Evolutionary conservation across 2,329 filamentous ascomycete genomes (phyloP), one percentile per base, ranked within the genome.

Genomic region (Fusarium sp.): DNA sequence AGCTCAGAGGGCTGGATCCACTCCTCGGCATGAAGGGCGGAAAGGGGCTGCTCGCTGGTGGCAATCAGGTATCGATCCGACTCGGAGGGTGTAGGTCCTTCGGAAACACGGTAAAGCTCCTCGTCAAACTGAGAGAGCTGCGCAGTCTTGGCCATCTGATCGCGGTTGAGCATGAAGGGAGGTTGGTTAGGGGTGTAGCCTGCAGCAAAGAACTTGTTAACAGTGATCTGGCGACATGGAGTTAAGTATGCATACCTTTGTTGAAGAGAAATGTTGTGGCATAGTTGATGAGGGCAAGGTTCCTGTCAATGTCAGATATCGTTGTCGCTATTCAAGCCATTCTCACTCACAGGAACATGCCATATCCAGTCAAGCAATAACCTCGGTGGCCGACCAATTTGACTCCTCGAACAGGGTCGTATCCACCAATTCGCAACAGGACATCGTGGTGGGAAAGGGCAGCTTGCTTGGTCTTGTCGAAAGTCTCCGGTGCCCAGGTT

Each of bases 101-200:
- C 92, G 73, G 95, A 90, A 27, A 99, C 95, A 84, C 98, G 98
- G 88, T 99, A 99, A 55, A 99, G 86, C 82, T 98, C 95, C 81
- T 98, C 96, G 78, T 99, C 96, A 78, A 99, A 99, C 78, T 98
- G 93, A 75, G 96, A 94, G 30, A 99, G 90, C 83, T 99, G 96
- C 5, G 96, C 96, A 0, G 96, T 99, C 87, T 98, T 98, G 67
- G 93, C 95, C 96, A 99, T 99, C 81, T 94, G 92, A 54, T 97
- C 93, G 81, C 93, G 93, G 70, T 95, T 88, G 93, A 98, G 97
- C 86, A 99, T 97, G 79, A 94, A 94, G 3, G 95, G 95, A 3
- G 95, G 92, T 78, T 96, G 93, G 73, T 95, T 90, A 11, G 93
- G 91, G 33, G 88, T 94, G 82, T 94, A 97, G 61, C 92, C 94